These are phyloP conservation scores for Wickerhamiella lipophila DNA, from an alignment of 805 yeast genomes.

Conservation along the genomic window DNA sequence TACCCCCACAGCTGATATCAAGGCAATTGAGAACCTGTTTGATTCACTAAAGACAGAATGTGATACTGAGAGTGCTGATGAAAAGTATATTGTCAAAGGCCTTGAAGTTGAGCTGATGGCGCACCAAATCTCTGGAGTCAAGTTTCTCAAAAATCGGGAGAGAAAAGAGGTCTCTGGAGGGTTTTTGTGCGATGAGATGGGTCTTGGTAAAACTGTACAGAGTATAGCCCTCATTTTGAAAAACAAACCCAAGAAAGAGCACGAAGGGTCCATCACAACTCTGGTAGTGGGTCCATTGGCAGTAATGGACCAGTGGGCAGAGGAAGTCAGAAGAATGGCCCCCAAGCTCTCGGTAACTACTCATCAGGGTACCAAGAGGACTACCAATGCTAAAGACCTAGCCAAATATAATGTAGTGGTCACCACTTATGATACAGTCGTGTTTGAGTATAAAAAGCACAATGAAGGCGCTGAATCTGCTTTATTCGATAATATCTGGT, in stretches of 20 bases:
- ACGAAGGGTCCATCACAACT: conserved; percentile 21
- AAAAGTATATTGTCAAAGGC: conserved; percentile 27
- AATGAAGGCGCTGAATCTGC: conserved; percentile 17
- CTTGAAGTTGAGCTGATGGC: conserved; percentile 31
- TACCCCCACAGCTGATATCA: conserved; percentile 9
- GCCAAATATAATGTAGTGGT: conserved; percentile 28
- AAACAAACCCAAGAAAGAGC: conserved; percentile 14
- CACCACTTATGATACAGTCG: conserved; percentile 27
- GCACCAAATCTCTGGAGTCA: conserved; percentile 38
- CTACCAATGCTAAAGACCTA: conserved; percentile 16
- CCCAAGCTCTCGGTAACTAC: conserved; percentile 25
- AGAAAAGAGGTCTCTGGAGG: conserved; percentile 36
- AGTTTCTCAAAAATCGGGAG: conserved; percentile 34
- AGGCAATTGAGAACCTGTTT: conserved; percentile 16
- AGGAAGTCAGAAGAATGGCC: conserved; percentile 31
- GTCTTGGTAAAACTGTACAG: conserved; percentile 77
- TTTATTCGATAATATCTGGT: conserved; percentile 30
- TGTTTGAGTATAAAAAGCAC: conserved; percentile 21
- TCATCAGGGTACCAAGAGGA: conserved; percentile 28
- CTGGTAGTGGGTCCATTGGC: conserved; percentile 35
- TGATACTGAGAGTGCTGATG: conserved; percentile 9
- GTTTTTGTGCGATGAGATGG: conserved; percentile 80
- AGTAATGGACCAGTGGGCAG: conserved; percentile 33
- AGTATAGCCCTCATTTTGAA: conserved; percentile 52
- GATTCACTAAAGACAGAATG: conserved; percentile 9